These are phyloP conservation scores for Lindgomyces ingoldianus DNA, from an alignment of 495 filamentous ascomycete genomes.

Conservation along the genomic window DNA sequence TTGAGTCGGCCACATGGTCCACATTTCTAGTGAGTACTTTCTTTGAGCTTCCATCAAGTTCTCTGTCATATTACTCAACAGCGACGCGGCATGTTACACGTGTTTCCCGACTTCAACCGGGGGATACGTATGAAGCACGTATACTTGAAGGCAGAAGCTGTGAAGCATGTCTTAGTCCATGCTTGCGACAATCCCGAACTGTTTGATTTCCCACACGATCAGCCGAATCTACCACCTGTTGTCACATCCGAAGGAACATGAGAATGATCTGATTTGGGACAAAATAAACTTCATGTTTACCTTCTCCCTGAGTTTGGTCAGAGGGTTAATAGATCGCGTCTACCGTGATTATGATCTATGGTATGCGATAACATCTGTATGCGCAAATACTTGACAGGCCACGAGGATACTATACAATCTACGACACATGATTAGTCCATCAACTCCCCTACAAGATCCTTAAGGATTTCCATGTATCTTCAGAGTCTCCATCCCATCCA, in stretches of 20 bases:
- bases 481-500: background rate
- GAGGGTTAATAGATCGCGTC: too few relatives aligned
- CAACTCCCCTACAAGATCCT: constrained; percentile 8
- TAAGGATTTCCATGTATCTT: background rate
- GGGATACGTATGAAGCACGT: background rate
- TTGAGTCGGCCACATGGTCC: background rate
- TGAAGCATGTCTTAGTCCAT: too few relatives aligned
- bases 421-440: background rate
- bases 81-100: background rate
- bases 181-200: too few relatives aligned
- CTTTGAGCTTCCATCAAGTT: constrained; percentile 26
- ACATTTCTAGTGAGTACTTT: background rate
- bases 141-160: too few relatives aligned
- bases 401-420: constrained; percentile 5
- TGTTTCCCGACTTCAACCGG: background rate
- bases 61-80: constrained; percentile 14
- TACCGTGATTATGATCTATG: too few relatives aligned
- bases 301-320: too few relatives aligned
- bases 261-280: too few relatives aligned
- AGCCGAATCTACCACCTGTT: too few relatives aligned
- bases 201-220: too few relatives aligned
- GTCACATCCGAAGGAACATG: too few relatives aligned
- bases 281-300: too few relatives aligned
- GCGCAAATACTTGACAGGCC: background rate
- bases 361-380: too few relatives aligned